Evolutionary conservation across 192 early-diverging fungal species (phyloP), one percentile per base, ranked within the genome.

Genomic region (Linnemannia exigua): DNA sequence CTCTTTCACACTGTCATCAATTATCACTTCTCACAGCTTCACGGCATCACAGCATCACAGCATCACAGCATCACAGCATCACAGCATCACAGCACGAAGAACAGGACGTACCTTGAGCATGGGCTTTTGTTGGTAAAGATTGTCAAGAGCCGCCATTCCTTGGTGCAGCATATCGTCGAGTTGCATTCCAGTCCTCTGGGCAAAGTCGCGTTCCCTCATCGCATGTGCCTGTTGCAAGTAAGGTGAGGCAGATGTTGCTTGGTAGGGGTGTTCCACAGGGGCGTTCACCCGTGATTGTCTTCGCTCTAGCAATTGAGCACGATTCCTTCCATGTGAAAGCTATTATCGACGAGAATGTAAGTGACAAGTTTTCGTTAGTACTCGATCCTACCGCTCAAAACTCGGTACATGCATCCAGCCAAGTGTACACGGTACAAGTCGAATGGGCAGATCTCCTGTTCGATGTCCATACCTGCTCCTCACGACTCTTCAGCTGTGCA

Each of bases 151-250:
- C 19, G 80, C 87, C 28, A 86, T 87, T 77, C 89, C 92, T 77
- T 90, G 90, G 25, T 88, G 74, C 70, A 93, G 87, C 87, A 90
- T 91, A 63, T 91, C 90, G 66, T 93, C 92, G 38, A 93, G 71
- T 25, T 88, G 85, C 41, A 74, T 79, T 35, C 91, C 89, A 31
- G 92, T 91, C 37, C 75, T 81, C 68, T 88, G 80, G 48, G 82
- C 69, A 89, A 93, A 93, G 22, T 84, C 70, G 22, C 87, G 76
- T 33, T 93, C 90, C 38, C 89, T 82, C 63, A 79, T 52, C 19
- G 89, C 89, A 68, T 90, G 85, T 52, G 82, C 79, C 48, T 70
- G 87, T 70, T 82, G 90, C 70, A 38, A 77, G 81, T 81, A 88
- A 72, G 87, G 75, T 88, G 90, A 87, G 76, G 88, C n/a, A 79